phyloP scores from a whole-genome alignment of 2,329 filamentous ascomycete species.

The Fusarium proliferatum region DNA sequence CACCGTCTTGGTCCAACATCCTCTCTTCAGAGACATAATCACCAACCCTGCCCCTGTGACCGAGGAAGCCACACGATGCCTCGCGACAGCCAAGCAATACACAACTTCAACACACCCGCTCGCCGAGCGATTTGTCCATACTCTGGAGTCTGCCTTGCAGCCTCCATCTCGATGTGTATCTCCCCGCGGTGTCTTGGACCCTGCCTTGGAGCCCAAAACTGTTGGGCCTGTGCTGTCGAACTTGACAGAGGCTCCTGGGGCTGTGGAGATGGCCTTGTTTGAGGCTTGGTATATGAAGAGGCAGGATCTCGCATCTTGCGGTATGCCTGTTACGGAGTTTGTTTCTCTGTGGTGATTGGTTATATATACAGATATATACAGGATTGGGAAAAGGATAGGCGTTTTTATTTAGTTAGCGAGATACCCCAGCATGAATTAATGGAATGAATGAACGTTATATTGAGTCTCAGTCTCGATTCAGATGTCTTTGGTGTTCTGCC shows the following conservation, averaged over 20 bases:
- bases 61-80: constrained; percentile 39
- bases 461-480: no score
- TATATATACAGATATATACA: not conserved
- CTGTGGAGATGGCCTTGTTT: constrained; percentile 34
- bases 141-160: constrained; percentile 33
- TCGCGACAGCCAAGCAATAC: constrained; percentile 37
- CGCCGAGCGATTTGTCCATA: constrained; percentile 33
- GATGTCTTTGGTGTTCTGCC: no score
- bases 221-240: constrained; percentile 15
- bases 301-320: constrained; percentile 15
- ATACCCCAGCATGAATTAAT: constrained; percentile 31
- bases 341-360: constrained; percentile 38
- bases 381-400: not conserved
- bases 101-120: constrained; percentile 12
- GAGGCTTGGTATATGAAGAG: constrained; percentile 39
- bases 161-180: constrained; percentile 18
- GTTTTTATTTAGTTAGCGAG: constrained; percentile 22
- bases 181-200: constrained; percentile 33
- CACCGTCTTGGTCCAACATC: constrained; percentile 36
- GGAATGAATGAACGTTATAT: no score
- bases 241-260: constrained; percentile 13
- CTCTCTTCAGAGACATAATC: constrained; percentile 34
- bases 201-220: constrained; percentile 29
- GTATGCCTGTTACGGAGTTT: constrained; percentile 32
- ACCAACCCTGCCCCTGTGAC: constrained; percentile 30